phyloP scores from a whole-genome alignment of 2,329 filamentous ascomycete genomes.

The Raffaelea albimanens region DNA sequence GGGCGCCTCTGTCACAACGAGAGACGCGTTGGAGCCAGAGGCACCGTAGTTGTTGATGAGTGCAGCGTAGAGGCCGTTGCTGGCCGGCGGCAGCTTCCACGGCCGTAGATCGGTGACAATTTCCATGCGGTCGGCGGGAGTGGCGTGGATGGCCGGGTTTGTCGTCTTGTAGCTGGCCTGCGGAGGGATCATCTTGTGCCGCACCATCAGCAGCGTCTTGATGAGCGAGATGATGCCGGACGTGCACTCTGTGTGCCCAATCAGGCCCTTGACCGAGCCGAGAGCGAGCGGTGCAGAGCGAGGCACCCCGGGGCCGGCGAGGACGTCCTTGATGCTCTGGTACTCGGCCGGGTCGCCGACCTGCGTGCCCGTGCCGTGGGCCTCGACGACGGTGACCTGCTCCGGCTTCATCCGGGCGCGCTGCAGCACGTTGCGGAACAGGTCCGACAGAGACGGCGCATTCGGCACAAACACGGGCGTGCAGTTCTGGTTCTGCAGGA shows the following conservation, averaged over 20 bases:
- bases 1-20: conserved; percentile 10
- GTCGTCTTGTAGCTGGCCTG: conserved; percentile 22
- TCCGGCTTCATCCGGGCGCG: conserved; percentile 16
- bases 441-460: conserved; percentile 15
- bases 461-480: conserved; percentile 19
- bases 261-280: conserved; percentile 22
- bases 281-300: conserved; percentile 9
- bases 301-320: conserved; percentile 17
- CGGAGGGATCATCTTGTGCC: conserved; percentile 22
- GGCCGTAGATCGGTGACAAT: conserved; percentile 16
- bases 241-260: conserved; percentile 24
- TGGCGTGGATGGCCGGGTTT: conserved; percentile 15
- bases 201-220: conserved; percentile 22
- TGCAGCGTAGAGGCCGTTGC: conserved; percentile 14
- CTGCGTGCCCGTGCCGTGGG: conserved; percentile 34
- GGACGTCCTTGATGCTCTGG: conserved; percentile 21
- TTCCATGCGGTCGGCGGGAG: conserved; percentile 11
- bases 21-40: conserved; percentile 19
- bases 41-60: conserved; percentile 29
- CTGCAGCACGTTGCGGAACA: conserved; percentile 22
- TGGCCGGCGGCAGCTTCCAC: conserved; percentile 7
- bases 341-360: conserved; percentile 27
- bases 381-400: conserved; percentile 23
- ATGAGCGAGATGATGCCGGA: conserved; percentile 21
- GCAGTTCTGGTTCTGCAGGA: conserved; percentile 30